Base-by-base conservation (phyloP, 2,329 filamentous ascomycete genomes). In the Cercospora canescens region DNA sequence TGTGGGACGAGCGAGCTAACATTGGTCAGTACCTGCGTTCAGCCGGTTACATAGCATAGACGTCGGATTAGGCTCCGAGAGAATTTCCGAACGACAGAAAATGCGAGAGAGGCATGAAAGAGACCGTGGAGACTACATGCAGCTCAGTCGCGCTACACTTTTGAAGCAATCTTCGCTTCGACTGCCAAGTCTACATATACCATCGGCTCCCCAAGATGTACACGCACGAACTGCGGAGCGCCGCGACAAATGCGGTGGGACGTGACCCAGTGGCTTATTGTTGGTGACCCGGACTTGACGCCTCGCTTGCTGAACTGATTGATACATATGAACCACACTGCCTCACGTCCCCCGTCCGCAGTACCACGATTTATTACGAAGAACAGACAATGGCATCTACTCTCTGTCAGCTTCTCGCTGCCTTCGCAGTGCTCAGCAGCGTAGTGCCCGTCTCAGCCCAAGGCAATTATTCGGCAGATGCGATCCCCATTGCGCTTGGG, bases 401-500 rank as follows among this genome's bases (percentile, higher is more conserved):
- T 21, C 18, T 34, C n/a, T 21, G 28, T 34, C 52, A 35, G 32
- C 32, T 56, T 18, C 18, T 56, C 30, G 32, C 52, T 34, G 52
- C 26, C 32, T 35, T 56, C 24, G 52, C 52, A 35, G 28, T 56
- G 52, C 52, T 56, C 52, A 56, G 7, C 32, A 24, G 12, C 16
- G 16, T 56, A 11, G 52, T 35, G 14, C 32, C 28, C 35, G 28
- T 56, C 52, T 32, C 30, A 18, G 52, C 52, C n/a, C 28, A 56
- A 30, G 26, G 52, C 16, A 34, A 32, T 9, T 56, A 21, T 34
- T 34, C 52, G 18, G 16, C 28, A 3, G 52, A 56, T 34, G 52
- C 52, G 8, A 34, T 72, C 8, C 70, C 71, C 21, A 70, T 73
- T n/a, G 70, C 67, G 1, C 68, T 73, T 8, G 70, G 70, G 34